Percentiles rank a stretch among this genome's conserved stretches.
Evolutionary conservation across 805 yeast species (phyloP).

Genomic region (Cyberlindnera mycetangii): DNA sequence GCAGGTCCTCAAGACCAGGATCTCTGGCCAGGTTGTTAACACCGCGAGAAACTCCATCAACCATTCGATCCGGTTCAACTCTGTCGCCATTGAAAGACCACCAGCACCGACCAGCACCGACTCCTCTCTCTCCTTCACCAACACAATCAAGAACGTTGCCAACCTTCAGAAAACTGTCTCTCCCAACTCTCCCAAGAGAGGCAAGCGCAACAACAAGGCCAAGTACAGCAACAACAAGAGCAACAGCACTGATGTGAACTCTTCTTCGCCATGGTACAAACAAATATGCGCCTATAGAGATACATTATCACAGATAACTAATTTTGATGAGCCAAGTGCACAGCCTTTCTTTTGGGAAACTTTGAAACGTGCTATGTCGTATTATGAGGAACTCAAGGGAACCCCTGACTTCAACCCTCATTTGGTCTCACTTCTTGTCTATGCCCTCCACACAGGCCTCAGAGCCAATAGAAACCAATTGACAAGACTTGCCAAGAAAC

Average conservation of each 20-base stretch:
- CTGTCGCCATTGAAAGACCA: constrained; percentile 33
- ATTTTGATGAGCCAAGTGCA: constrained; percentile 36
- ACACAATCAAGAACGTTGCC: constrained; percentile 31
- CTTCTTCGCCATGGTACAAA: constrained; percentile 44
- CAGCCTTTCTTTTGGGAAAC: constrained; percentile 51
- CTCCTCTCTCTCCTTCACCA: constrained; percentile 20
- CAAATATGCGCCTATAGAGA: constrained; percentile 53
- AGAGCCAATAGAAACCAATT: constrained; percentile 54
- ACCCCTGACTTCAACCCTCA: constrained; percentile 46
- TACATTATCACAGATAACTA: constrained; percentile 36
- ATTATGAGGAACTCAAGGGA: constrained; percentile 45
- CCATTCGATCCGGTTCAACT: constrained; percentile 37
- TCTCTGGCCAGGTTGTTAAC: constrained; percentile 38
- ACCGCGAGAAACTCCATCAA: constrained; percentile 37
- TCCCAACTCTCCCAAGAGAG: constrained; percentile 5
- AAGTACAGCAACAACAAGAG: constrained; percentile 24
- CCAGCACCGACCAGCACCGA: constrained; percentile 19
- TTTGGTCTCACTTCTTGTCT: constrained; percentile 47
- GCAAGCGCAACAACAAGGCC: constrained; percentile 17
- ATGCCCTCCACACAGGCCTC: constrained; percentile 51
- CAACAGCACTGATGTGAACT: constrained; percentile 15
- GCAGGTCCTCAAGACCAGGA: constrained; percentile 32
- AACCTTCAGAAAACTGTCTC: constrained; percentile 17
- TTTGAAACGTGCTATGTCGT: constrained; percentile 46
- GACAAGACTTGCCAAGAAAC: constrained; percentile 53